phyloP scores from a whole-genome alignment of 306 rosid species.

The Casuarina cunninghamiana region DNA sequence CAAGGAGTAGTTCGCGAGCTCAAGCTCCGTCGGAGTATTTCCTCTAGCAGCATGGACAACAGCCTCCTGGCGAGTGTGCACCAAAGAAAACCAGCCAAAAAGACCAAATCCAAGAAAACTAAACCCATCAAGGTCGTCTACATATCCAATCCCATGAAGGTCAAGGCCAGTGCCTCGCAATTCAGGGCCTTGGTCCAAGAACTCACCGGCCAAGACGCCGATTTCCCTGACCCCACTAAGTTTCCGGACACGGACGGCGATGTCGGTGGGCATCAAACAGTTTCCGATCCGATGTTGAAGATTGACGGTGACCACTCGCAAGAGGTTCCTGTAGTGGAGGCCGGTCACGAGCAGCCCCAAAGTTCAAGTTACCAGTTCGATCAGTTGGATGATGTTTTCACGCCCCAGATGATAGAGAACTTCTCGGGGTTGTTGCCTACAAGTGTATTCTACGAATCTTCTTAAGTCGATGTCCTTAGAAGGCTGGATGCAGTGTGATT shows the following conservation, averaged over 20 bases:
- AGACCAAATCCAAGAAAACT: slow-evolving; percentile 28
- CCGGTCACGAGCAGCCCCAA: slow-evolving; percentile 8
- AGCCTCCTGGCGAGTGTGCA: slow-evolving; percentile 29
- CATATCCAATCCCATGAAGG: slow-evolving; percentile 77
- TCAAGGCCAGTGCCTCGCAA: slow-evolving; percentile 52
- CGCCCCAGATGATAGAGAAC: slow-evolving; percentile 56
- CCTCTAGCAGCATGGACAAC: slow-evolving; percentile 30
- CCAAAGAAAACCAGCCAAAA: slow-evolving; percentile 34
- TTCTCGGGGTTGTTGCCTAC: slow-evolving; percentile 40
- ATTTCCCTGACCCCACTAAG: slow-evolving; percentile 50
- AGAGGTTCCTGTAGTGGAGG: slow-evolving; percentile 30
- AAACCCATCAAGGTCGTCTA: slow-evolving; percentile 62
- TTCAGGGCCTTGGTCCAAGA: slow-evolving; percentile 71
- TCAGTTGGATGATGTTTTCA: slow-evolving; percentile 50
- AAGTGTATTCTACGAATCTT: slow-evolving; percentile 38
- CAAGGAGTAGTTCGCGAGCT: too few relatives aligned
- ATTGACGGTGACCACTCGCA: neutral
- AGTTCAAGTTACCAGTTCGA: slow-evolving; percentile 29
- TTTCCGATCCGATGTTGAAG: slow-evolving; percentile 11
- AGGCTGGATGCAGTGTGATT: slow-evolving; percentile 30
- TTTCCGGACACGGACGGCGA: slow-evolving; percentile 8
- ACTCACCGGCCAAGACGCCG: slow-evolving; percentile 75
- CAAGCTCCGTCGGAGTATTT: too few relatives aligned
- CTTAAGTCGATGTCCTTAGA: slow-evolving; percentile 32
- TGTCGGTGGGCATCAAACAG: neutral